Evolutionary conservation across 306 rosid species (phyloP).

Genomic region (Neltuma alba): DNA sequence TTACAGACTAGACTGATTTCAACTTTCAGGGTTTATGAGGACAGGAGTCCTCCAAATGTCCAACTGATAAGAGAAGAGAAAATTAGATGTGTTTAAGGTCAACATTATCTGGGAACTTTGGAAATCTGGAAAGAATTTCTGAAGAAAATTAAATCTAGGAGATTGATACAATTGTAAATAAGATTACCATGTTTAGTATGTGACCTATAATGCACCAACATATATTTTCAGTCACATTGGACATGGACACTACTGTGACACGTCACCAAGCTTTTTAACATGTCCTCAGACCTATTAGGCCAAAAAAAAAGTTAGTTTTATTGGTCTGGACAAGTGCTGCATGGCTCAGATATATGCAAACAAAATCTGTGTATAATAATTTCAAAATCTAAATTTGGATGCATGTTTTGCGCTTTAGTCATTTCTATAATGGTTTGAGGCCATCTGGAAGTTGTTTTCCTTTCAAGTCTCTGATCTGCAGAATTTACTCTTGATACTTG

Average conservation of each 20-base stretch:
- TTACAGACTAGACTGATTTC: neutral
- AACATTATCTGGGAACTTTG: neutral
- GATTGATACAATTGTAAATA: neutral
- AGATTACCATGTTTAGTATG: neutral
- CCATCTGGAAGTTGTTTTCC: slow-evolving; percentile 14
- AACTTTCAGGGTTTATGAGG: neutral
- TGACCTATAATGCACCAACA: neutral
- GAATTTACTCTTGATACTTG: slow-evolving; percentile 1
- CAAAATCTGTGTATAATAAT: neutral
- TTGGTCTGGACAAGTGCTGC: neutral
- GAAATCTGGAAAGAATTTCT: neutral
- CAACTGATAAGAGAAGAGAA: neutral
- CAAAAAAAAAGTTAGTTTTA: neutral
- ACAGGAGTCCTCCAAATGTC: neutral
- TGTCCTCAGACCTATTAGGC: neutral
- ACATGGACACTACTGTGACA: neutral
- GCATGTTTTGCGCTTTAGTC: neutral
- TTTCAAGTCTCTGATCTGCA: slow-evolving; percentile 1
- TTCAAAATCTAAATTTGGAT: slow-evolving; percentile 8
- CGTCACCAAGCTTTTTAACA: neutral
- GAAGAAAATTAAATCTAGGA: neutral
- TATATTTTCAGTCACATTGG: neutral
- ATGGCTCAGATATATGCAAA: neutral
- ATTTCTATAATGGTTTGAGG: neutral
- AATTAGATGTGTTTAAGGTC: neutral